Evolutionary conservation across 2,329 filamentous ascomycete species (phyloP), one percentile per base, ranked within the genome.

Genomic region (Verticillium alfalfae): DNA sequence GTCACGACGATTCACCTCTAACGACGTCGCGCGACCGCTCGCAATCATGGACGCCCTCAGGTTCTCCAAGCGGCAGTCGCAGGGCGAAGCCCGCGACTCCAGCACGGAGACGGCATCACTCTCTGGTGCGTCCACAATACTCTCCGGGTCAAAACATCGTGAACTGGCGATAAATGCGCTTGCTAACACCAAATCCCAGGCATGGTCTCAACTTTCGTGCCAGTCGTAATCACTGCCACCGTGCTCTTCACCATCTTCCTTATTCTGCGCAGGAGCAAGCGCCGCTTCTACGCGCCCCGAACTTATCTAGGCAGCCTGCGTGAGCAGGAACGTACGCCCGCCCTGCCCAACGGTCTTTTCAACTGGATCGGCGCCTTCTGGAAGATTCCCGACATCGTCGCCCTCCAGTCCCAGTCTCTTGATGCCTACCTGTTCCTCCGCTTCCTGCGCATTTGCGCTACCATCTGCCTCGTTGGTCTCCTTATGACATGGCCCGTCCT

Each of bases 341-440:
- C 76, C 2, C 78, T 87, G 0, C 82, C 85, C 15, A 80, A 68
- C 34, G 86, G 87, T 61, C 66, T 85, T 3, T 78, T 88, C 66
- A 84, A 86, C 67, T 90, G 88, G 88, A 73, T 90, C 60, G 73
- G 73, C n/a, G 73, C 79, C 34, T 88, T 90, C 76, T 87, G 84
- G 78, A 83, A 81, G 69, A 81, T 85, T 61, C 82, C 82, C 5
- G 92, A 96, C 73, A 85, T 86, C 59, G 92, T 91, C 70, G 87
- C 91, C 38, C 84, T 96, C 34, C 89, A 93, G 69, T 91, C 95
- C 75, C 90, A 93, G 73, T 93, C 91, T 1, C 84, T 97, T 68
- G 93, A 97, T 75, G 88, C 89, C 13, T 96, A 93, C 72, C 84
- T 96, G 36, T 90, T 93, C 72, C 82, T 96, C 41, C 90, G 93